Percentiles rank a stretch among this genome's conserved stretches.
Evolutionary conservation across 179 eudicot genomes (phyloP).

Genomic region (Beta corolliflora): DNA sequence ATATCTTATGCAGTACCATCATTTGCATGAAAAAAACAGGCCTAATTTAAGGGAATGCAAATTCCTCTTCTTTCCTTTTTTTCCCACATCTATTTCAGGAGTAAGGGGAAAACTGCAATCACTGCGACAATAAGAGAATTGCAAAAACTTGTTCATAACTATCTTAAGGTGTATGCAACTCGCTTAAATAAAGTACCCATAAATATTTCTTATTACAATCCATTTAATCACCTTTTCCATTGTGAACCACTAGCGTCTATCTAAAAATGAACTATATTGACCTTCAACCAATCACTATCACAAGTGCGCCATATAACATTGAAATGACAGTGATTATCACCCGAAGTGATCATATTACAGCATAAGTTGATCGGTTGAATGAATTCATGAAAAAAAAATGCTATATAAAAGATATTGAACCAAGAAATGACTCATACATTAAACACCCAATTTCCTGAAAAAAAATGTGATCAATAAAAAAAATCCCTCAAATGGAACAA

Average conservation of each 20-base stretch:
- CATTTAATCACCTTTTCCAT: neutral
- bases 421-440: too few relatives aligned
- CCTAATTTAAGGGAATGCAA: too few relatives aligned
- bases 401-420: too few relatives aligned
- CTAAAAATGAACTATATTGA: neutral
- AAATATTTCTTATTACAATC: too few relatives aligned
- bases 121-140: too few relatives aligned
- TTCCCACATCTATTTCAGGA: neutral
- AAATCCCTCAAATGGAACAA: neutral
- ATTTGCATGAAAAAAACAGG: neutral
- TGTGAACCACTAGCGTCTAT: neutral
- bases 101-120: neutral
- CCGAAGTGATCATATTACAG: too few relatives aligned
- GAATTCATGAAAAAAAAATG: too few relatives aligned
- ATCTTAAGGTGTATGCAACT: neutral
- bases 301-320: too few relatives aligned
- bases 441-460: neutral
- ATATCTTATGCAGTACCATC: neutral
- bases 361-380: too few relatives aligned
- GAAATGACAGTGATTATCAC: too few relatives aligned
- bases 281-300: neutral
- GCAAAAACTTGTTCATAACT: neutral
- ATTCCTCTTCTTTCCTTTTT: neutral
- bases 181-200: neutral
- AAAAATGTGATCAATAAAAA: neutral